Evolutionary conservation across 192 early-diverging fungal genomes (phyloP).

Genomic region (Rhizophagus clarus): DNA sequence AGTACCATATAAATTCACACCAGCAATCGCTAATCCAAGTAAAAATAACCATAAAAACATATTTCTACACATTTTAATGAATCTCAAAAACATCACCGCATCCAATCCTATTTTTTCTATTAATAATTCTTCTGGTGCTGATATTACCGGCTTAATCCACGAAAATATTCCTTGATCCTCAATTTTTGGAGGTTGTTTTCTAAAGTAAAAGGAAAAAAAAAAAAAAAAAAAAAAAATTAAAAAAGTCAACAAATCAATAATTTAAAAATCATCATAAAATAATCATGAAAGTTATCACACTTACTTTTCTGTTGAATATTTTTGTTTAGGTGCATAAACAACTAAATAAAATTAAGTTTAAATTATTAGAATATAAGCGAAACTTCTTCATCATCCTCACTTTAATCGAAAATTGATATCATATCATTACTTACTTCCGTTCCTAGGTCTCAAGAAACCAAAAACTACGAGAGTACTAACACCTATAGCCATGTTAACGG

Average conservation of each 20-base stretch:
- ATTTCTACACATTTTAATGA: conserved; percentile 60
- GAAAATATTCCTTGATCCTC: conserved; percentile 56
- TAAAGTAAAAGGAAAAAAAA: conserved; percentile 29
- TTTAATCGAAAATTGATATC: background rate
- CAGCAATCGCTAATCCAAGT: conserved; percentile 59
- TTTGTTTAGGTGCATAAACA: conserved; percentile 55
- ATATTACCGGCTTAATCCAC: conserved; percentile 63
- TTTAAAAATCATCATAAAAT: background rate
- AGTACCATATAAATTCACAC: conserved; percentile 61
- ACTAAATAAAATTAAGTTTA: conserved; percentile 26
- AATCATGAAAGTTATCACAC: background rate
- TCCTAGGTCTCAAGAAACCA: conserved; percentile 58
- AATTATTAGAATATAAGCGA: background rate
- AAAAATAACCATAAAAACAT: conserved; percentile 59
- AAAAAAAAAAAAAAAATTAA: background rate
- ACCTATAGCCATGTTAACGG: conserved; percentile 60
- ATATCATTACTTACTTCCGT: conserved; percentile 54
- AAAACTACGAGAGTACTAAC: conserved; percentile 58
- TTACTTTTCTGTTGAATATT: conserved; percentile 42
- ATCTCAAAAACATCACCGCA: conserved; percentile 71
- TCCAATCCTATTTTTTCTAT: conserved; percentile 71
- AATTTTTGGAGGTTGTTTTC: conserved; percentile 67
- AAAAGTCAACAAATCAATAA: too few species aligned
- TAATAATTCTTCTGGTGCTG: conserved; percentile 58
- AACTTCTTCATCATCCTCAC: background rate